Evolutionary conservation across 768 basidiomycete species (phyloP).

Genomic region (Lentinula boryana): DNA sequence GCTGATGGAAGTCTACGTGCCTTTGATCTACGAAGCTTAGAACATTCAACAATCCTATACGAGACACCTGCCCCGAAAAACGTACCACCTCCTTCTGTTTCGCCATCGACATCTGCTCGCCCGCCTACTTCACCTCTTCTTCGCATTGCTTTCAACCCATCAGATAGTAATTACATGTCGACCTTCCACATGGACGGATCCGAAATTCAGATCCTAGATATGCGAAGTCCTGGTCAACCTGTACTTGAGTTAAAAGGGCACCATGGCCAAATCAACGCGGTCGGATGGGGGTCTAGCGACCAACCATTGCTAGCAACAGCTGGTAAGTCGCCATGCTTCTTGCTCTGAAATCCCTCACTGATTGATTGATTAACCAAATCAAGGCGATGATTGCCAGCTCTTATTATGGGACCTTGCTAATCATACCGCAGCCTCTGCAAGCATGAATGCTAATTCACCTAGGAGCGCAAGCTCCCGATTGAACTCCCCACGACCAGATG

Average conservation of each 20-base stretch:
- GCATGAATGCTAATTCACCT: slow-evolving; percentile 51
- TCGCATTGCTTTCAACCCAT: slow-evolving; percentile 86
- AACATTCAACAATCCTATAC: slow-evolving; percentile 98
- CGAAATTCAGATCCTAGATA: slow-evolving; percentile 91
- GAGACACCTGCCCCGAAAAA: slow-evolving; percentile 84
- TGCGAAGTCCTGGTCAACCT: slow-evolving; percentile 93
- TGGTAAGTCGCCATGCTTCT: slow-evolving; percentile 40
- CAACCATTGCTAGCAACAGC: slow-evolving; percentile 84
- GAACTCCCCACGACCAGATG: slow-evolving; percentile 77
- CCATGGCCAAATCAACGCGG: slow-evolving; percentile 72
- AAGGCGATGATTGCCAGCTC: slow-evolving; percentile 94
- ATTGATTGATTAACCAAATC: neutral
- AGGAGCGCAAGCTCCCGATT: slow-evolving; percentile 66
- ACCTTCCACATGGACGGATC: slow-evolving; percentile 93
- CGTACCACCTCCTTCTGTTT: slow-evolving; percentile 49
- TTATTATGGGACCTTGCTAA: slow-evolving; percentile 84
- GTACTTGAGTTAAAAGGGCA: slow-evolving; percentile 90
- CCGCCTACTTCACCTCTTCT: slow-evolving; percentile 78
- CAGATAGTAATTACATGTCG: slow-evolving; percentile 91
- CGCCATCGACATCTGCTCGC: slow-evolving; percentile 54
- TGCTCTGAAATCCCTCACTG: neutral
- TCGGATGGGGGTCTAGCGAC: slow-evolving; percentile 87
- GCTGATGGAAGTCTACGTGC: slow-evolving; percentile 95
- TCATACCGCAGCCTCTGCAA: slow-evolving; percentile 36
- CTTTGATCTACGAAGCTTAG: slow-evolving; percentile 92